Evolutionary conservation across 129 eudicot species (phyloP).

Genomic region (Ambrosia artemisiifolia): DNA sequence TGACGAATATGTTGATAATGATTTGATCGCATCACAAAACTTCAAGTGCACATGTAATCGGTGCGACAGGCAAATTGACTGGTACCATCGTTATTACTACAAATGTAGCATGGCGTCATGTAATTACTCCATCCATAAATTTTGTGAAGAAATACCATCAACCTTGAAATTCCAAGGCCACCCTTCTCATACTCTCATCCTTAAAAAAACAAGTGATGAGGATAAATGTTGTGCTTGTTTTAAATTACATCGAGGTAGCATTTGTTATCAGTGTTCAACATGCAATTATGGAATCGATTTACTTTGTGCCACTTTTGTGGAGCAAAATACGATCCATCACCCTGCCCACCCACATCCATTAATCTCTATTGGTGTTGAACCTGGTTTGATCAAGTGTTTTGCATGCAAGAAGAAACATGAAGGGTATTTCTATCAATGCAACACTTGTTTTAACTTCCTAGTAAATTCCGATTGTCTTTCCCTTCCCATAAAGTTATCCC

Average conservation of each 20-base stretch:
- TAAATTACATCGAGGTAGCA: background rate
- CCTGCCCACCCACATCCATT: constrained; percentile 6
- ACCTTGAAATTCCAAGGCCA: background rate
- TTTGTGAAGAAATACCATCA: too few species aligned
- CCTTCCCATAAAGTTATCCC: background rate
- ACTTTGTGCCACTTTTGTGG: background rate
- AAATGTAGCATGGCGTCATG: background rate
- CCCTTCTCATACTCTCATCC: background rate
- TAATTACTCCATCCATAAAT: background rate
- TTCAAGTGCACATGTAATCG: background rate
- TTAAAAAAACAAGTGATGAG: background rate
- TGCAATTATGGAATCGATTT: constrained; percentile 14
- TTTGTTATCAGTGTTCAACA: background rate
- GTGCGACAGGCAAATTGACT: background rate
- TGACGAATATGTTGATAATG: background rate
- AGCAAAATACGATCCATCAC: background rate
- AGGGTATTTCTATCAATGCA: background rate
- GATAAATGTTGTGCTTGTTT: background rate
- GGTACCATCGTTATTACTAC: background rate
- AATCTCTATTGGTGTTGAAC: background rate
- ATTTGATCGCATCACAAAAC: background rate
- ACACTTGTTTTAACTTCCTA: background rate
- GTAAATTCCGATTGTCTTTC: background rate
- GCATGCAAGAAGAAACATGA: background rate
- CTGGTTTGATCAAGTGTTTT: too few species aligned